phyloP scores from a whole-genome alignment of 805 yeast species.

The Maudiozyma saulgeensis region DNA sequence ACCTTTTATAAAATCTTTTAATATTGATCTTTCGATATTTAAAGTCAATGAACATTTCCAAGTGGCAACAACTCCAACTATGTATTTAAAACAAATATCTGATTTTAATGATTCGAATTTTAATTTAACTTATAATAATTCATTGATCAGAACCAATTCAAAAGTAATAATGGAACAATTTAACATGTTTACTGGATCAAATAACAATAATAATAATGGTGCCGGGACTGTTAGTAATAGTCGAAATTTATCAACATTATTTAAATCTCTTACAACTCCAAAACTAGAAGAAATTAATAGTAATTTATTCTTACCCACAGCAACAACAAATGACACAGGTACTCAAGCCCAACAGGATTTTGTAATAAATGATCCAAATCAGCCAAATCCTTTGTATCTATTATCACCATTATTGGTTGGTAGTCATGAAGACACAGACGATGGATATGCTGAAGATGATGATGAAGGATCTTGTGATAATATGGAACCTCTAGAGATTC shows the following conservation, averaged over 20 bases:
- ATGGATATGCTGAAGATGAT: conserved; percentile 26
- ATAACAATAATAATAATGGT: background rate
- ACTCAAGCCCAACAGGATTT: background rate
- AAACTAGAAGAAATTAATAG: conserved; percentile 1
- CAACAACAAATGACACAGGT: background rate
- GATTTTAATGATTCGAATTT: background rate
- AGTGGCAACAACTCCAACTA: background rate
- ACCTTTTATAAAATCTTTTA: conserved; percentile 6
- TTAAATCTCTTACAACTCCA: conserved; percentile 2
- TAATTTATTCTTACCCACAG: background rate
- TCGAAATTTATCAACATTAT: conserved; percentile 4
- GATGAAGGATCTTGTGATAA: conserved; percentile 23
- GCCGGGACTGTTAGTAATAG: background rate
- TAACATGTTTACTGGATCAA: conserved; percentile 15
- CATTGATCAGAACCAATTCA: conserved; percentile 14
- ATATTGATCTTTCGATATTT: conserved; percentile 1
- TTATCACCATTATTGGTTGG: conserved; percentile 2
- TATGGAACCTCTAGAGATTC: conserved; percentile 21
- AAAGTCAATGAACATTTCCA: background rate
- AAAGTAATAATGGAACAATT: conserved; percentile 24
- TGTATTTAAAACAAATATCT: conserved; percentile 1
- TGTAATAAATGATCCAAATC: background rate
- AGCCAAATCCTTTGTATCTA: background rate
- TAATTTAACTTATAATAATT: background rate
- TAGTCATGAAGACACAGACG: conserved; percentile 16